Conservation (phyloP, 106 monocot genomes). For the Dioscorea zingiberensis region DNA sequence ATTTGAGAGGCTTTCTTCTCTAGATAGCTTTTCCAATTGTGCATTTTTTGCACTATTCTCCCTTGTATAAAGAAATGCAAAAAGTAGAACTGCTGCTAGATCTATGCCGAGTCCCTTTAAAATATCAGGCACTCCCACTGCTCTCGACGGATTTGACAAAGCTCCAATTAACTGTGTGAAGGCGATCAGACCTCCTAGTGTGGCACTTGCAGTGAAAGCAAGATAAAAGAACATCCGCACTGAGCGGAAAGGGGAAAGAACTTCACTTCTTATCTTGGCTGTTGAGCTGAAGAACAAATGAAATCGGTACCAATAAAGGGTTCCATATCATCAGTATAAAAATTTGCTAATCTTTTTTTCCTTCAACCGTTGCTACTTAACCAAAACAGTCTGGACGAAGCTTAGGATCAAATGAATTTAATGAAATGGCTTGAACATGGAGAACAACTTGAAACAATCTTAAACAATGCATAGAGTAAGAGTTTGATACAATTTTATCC, state of each 20-base stretch:
- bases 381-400: background rate
- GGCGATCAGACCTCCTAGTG: conserved; percentile 70
- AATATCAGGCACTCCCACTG: conserved; percentile 43
- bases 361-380: background rate
- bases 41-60: conserved; percentile 74
- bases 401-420: background rate
- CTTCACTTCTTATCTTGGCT: conserved; percentile 91
- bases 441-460: background rate
- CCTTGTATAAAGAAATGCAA: conserved; percentile 76
- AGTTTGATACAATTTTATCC: background rate
- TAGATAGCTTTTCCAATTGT: conserved; percentile 70
- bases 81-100: conserved; percentile 61
- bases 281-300: conserved; percentile 59
- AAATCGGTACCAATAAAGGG: conserved; percentile 20
- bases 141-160: conserved; percentile 45
- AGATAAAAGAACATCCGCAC: conserved; percentile 97
- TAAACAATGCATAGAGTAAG: background rate
- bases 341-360: no score
- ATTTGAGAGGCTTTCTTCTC: conserved; percentile 81
- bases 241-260: conserved; percentile 86
- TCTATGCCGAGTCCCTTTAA: conserved; percentile 72
- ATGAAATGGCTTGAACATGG: background rate
- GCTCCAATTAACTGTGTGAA: conserved; percentile 50
- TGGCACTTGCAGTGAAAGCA: conserved; percentile 84
- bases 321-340: background rate